Evolutionary conservation across 2,329 filamentous ascomycete species (phyloP).

Genomic region (Botrytis fabae): DNA sequence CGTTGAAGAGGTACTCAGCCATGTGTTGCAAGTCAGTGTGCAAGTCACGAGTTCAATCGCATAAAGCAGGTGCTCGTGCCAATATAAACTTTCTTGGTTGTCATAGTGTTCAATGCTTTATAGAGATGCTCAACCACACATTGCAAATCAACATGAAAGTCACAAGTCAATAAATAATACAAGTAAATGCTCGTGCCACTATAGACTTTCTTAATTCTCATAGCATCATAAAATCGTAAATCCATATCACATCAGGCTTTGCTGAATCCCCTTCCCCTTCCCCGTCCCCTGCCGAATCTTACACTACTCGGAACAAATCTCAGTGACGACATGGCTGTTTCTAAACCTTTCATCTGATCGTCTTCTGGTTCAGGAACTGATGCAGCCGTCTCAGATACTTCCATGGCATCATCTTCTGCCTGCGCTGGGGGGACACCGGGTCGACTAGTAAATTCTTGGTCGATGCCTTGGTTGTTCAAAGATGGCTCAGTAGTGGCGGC

Average conservation of each 20-base stretch:
- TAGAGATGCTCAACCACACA: neutral
- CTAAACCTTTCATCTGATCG: constrained; percentile 58
- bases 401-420: constrained; percentile 48
- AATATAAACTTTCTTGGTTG: constrained; percentile 3
- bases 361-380: constrained; percentile 26
- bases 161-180: neutral
- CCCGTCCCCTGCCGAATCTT: constrained; percentile 54
- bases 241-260: constrained; percentile 29
- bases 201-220: constrained; percentile 17
- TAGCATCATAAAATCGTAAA: constrained; percentile 11
- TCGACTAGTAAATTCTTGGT: neutral
- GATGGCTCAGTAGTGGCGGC: constrained; percentile 26
- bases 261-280: constrained; percentile 38
- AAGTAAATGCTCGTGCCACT: constrained; percentile 8
- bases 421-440: neutral
- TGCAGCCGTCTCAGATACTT: constrained; percentile 57
- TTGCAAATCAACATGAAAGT: neutral
- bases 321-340: constrained; percentile 68
- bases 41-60: neutral
- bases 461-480: neutral
- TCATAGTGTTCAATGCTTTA: neutral
- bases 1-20: neutral
- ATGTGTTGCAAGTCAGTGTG: neutral
- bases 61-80: constrained; percentile 7
- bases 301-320: constrained; percentile 69